These are phyloP conservation scores for Chaetomium strumarium DNA, from an alignment of 2,329 filamentous ascomycete species.

Conservation along the genomic window DNA sequence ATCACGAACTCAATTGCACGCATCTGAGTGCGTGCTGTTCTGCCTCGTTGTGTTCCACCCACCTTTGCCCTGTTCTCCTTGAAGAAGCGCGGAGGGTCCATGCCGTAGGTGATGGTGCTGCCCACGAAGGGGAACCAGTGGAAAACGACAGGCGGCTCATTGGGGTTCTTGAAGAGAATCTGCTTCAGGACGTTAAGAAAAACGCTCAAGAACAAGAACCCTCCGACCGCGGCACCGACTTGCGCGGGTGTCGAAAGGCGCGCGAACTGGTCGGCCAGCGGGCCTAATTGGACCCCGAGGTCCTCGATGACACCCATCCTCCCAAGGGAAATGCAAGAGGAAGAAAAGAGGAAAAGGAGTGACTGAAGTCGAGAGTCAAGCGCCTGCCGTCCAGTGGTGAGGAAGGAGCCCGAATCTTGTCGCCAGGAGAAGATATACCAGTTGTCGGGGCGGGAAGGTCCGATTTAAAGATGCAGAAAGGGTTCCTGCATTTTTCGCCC, in stretches of 20 bases:
- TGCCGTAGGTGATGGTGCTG: slow-evolving; percentile 89
- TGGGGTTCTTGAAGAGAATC: slow-evolving; percentile 72
- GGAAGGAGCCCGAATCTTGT: background rate
- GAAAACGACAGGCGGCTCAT: slow-evolving; percentile 76
- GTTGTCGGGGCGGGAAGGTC: background rate
- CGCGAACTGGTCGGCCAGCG: slow-evolving; percentile 45
- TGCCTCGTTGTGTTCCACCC: slow-evolving; percentile 9
- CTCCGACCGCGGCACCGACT: slow-evolving; percentile 38
- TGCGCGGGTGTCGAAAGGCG: slow-evolving; percentile 44
- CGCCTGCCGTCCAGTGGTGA: background rate
- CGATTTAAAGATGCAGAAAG: background rate
- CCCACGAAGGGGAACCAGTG: slow-evolving; percentile 80
- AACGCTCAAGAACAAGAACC: slow-evolving; percentile 51
- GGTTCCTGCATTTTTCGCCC: slow-evolving; percentile 8
- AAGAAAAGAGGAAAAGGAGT: background rate
- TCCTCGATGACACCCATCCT: slow-evolving; percentile 53
- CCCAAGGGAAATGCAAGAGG: background rate
- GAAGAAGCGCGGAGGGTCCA: slow-evolving; percentile 90
- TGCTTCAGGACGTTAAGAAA: slow-evolving; percentile 76
- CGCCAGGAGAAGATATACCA: background rate
- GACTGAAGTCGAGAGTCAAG: background rate
- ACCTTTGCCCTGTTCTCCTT: slow-evolving; percentile 64
- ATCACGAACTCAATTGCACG: background rate
- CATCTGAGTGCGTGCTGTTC: background rate
- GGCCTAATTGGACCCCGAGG: slow-evolving; percentile 34